Base-by-base conservation (phyloP, 495 filamentous ascomycete genomes). In the Ramalina peruviana region DNA sequence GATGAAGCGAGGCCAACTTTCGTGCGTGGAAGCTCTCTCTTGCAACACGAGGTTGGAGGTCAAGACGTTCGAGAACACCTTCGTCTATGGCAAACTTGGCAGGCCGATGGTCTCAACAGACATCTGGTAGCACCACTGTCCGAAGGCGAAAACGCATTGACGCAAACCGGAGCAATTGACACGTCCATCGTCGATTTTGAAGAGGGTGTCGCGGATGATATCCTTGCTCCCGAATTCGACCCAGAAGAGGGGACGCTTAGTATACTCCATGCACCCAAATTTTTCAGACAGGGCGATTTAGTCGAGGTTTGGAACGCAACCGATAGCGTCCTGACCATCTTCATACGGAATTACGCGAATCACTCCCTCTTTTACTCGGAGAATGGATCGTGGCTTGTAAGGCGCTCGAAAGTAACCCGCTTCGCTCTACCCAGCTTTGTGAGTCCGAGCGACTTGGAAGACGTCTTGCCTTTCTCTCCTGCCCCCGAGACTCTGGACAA, bases 351-450 rank as follows among this genome's bases (percentile, higher is more conserved):
- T 13, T 59, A 85, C 45, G 73, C 78, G 40, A 69, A 66, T 46
- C 72, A 78, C 48, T 65, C 69, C 43, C 85, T 93, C 49, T 88
- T 83, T 59, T 88, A 88, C 60, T 81, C 80, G 0, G 70, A 72
- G 42, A 68, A 73, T 26, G 88, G 88, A 20, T 78, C 79, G 54
- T 93, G 85, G 85, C 67, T 82, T n/a, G 68, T 81, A 36, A 68
- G 69, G 43, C 56, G 52, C 2, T 53, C 62, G 6, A 55, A 65
- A 39, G 58, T 65, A 41, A 56, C 80, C 6, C 69, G 75, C 43
- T 90, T 81, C 60, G 72, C 78, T 5, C 67, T 89, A 44, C 79
- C 78, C 49, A 63, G 64, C 1, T 89, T 89, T 61, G 73, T 79
- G 16, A 55, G 74, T 5, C 69, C 65, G 3, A 63, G 74, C 15